phyloP scores from a whole-genome alignment of 805 yeast species.

The Candida sithepensis region DNA sequence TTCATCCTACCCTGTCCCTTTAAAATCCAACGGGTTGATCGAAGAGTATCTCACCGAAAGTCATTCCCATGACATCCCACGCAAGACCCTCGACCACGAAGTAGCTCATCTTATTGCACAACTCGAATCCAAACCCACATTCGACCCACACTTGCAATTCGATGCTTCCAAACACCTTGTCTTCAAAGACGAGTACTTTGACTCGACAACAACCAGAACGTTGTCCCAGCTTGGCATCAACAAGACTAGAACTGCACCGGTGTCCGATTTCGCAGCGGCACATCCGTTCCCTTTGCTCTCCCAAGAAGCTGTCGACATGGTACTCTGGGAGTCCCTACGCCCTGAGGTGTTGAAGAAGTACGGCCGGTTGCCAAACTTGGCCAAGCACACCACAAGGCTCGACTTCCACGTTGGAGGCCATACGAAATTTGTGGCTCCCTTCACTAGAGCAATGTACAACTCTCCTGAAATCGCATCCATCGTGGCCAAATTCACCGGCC shows the following conservation, averaged over 20 bases:
- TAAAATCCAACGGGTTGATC: slow-evolving; percentile 15
- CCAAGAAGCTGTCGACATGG: slow-evolving; percentile 52
- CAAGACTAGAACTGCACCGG: slow-evolving; percentile 28
- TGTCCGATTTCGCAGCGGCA: slow-evolving; percentile 39
- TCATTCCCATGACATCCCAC: slow-evolving; percentile 20
- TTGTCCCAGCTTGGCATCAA: slow-evolving; percentile 33
- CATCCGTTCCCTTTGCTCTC: slow-evolving; percentile 59
- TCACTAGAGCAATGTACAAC: slow-evolving; percentile 47
- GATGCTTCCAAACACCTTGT: slow-evolving; percentile 36
- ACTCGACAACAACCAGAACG: slow-evolving; percentile 35
- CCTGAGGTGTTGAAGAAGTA: slow-evolving; percentile 39
- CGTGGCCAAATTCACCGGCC: slow-evolving; percentile 46
- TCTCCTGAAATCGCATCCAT: slow-evolving; percentile 47
- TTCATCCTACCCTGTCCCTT: slow-evolving; percentile 16
- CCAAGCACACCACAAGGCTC: slow-evolving; percentile 29
- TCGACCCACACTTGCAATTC: slow-evolving; percentile 30
- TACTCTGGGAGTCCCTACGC: slow-evolving; percentile 48
- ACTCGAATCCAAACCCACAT: slow-evolving; percentile 23
- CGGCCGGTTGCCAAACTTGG: slow-evolving; percentile 36
- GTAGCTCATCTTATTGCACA: slow-evolving; percentile 12
- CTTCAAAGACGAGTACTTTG: slow-evolving; percentile 33
- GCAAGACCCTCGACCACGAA: slow-evolving; percentile 22
- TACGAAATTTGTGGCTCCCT: slow-evolving; percentile 37
- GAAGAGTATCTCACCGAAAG: slow-evolving; percentile 14
- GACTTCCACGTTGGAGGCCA: slow-evolving; percentile 49